Conservation (phyloP, 2,329 filamentous ascomycete species). For the Ophiostoma quercus region DNA sequence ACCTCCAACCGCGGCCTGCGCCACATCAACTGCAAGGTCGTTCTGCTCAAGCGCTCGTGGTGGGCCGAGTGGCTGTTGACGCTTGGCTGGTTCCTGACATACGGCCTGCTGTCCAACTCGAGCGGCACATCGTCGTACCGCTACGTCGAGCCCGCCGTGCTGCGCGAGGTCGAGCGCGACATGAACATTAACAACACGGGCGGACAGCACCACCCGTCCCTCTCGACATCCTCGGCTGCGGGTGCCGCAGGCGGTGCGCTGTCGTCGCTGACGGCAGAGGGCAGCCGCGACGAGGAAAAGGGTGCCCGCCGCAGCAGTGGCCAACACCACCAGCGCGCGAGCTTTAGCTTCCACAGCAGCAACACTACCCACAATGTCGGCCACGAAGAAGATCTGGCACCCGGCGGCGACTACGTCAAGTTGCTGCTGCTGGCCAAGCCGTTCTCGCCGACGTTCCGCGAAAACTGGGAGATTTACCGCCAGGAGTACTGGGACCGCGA, state of each 20-base stretch:
- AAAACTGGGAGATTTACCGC: constrained; percentile 94
- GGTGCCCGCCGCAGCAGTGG: neutral
- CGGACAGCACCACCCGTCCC: constrained; percentile 34
- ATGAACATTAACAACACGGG: constrained; percentile 44
- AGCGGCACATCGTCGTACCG: constrained; percentile 64
- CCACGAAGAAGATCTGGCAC: constrained; percentile 83
- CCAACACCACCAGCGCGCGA: constrained; percentile 7
- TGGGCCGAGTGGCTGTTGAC: constrained; percentile 72
- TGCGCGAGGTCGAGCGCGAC: constrained; percentile 57
- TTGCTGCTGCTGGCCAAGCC: constrained; percentile 87
- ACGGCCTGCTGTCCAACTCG: constrained; percentile 63
- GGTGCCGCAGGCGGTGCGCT: neutral
- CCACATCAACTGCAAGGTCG: constrained; percentile 93
- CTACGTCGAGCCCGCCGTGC: constrained; percentile 61
- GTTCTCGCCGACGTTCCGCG: constrained; percentile 87
- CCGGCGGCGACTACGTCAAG: constrained; percentile 87
- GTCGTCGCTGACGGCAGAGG: neutral
- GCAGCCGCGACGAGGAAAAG: constrained; percentile 25
- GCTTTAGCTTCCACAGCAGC: constrained; percentile 13
- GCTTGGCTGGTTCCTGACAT: constrained; percentile 71
- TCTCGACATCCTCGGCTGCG: constrained; percentile 29
- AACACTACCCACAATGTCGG: constrained; percentile 36
- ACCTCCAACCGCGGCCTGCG: constrained; percentile 85
- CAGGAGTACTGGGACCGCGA: constrained; percentile 96
- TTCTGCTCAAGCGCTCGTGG: constrained; percentile 77